A percentile compares a stretch with the other conserved stretches of the same genome.
Conservation (phyloP, 1,284 basidiomycete species). For the Fistulinella staudtii region DNA sequence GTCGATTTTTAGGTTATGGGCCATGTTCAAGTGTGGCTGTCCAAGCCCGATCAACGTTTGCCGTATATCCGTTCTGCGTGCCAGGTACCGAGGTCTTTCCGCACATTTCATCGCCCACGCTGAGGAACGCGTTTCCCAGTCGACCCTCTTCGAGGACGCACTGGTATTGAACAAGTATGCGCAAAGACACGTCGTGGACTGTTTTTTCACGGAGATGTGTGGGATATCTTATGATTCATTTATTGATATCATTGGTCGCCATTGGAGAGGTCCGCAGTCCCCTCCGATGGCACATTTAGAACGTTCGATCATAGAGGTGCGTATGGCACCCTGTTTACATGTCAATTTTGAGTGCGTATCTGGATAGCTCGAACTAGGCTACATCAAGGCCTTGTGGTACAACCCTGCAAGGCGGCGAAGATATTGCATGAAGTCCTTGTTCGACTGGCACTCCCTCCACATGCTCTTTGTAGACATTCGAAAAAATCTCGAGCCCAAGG, state of each 20-base stretch:
- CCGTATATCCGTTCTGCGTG: constrained; percentile 60
- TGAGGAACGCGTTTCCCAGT: constrained; percentile 36
- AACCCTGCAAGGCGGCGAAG: constrained; percentile 67
- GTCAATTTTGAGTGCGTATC: constrained; percentile 1
- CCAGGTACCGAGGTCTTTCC: constrained; percentile 41
- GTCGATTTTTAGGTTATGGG: constrained; percentile 43
- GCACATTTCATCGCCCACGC: constrained; percentile 1
- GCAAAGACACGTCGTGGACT: constrained; percentile 54
- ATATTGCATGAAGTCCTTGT: constrained; percentile 55
- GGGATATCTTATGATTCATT: constrained; percentile 50
- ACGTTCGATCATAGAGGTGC: constrained; percentile 51
- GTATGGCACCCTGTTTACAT: constrained; percentile 7
- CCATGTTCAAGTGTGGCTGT: constrained; percentile 45
- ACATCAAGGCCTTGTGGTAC: constrained; percentile 57
- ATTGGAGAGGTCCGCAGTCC: constrained; percentile 35
- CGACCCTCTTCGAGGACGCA: constrained; percentile 54
- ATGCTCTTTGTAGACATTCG: constrained; percentile 41
- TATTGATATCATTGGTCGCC: constrained; percentile 34
- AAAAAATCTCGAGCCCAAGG: constrained; percentile 32
- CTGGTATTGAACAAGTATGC: constrained; percentile 51
- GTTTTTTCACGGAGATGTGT: constrained; percentile 63
- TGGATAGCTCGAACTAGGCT: constrained; percentile 51
- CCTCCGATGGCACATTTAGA: constrained; percentile 48
- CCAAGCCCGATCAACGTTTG: constrained; percentile 37
- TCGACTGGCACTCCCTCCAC: constrained; percentile 63